Evolutionary conservation across 345 rosid species (phyloP), one percentile per base, ranked within the genome.

Genomic region (Linum tenue): DNA sequence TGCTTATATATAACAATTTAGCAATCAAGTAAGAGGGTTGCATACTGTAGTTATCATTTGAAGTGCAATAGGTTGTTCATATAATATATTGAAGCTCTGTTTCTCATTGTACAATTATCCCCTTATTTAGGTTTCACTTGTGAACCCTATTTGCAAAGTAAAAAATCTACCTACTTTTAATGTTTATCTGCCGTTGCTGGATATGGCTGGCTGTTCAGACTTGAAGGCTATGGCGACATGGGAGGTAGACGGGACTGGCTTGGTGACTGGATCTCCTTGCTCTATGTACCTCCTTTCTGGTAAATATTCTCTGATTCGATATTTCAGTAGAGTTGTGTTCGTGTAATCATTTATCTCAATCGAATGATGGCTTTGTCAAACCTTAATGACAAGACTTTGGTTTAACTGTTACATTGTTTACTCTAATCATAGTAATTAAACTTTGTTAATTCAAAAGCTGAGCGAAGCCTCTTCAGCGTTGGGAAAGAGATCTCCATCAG

Each of bases 211-310:
- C 63, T 69, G 53, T 72, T 67, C 51, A 92, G 97, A 81, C 80
- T 63, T 86, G 69, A 85, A 82, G 90, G 84, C 97, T 48, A 80
- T 70, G 39, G 97, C 97, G 65, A 92, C 98, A 66, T 92, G 98
- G 98, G 98, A 92, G 83, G 97, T 89, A 69, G 98, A 92, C 80
- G 86, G 83, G 70, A 77, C 80, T 5, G 90, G 97, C 79, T 78
- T 77, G 55, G 60, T 71, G 39, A 81, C 87, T 36, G 74, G 81
- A 73, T 78, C 90, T 77, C 97, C 90, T 55, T 70, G 39, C 67
- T 85, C 97, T 69, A 90, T 92, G 96, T 89, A 80, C 76, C 97
- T 92, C 82, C 85, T 85, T 72, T 85, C 98, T 53, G 96, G 98
- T 92, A 79, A 37, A 37, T 3, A 64, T 56, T 39, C 58, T 59